Percentiles rank a stretch among this genome's conserved stretches.
These are phyloP conservation scores for Albifimbria verrucaria DNA, from an alignment of 2,329 filamentous ascomycete species.

Conservation along the genomic window DNA sequence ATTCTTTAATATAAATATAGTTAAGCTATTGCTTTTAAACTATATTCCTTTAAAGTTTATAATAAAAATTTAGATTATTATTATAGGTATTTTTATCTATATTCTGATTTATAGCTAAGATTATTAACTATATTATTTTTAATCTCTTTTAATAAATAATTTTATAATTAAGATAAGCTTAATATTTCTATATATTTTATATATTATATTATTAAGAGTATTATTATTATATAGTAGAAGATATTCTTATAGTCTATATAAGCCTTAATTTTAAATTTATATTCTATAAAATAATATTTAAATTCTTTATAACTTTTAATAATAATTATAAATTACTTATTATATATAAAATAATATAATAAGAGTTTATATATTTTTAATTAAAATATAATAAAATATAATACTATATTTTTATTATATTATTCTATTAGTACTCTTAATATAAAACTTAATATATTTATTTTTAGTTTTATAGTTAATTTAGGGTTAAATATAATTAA, in stretches of 20 bases:
- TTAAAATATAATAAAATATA: neutral
- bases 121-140: neutral
- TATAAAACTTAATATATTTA: neutral
- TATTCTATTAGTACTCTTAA: neutral
- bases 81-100: neutral
- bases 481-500: no score
- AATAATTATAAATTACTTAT: neutral
- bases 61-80: neutral
- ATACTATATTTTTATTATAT: neutral
- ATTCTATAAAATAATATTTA: neutral
- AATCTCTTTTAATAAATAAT: neutral
- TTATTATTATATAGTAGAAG: slow-evolving; percentile 3
- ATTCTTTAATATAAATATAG: no score
- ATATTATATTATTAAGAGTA: slow-evolving; percentile 1
- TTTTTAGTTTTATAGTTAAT: neutral
- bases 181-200: neutral
- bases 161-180: neutral
- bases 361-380: neutral
- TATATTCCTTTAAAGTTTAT: neutral
- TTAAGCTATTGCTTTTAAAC: neutral
- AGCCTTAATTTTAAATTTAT: neutral
- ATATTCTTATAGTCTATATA: neutral
- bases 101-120: neutral
- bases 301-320: neutral
- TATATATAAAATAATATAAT: no score